These are phyloP conservation scores for Oldenlandia corymbosa DNA, from an alignment of 257 asterid genomes.

Conservation along the genomic window DNA sequence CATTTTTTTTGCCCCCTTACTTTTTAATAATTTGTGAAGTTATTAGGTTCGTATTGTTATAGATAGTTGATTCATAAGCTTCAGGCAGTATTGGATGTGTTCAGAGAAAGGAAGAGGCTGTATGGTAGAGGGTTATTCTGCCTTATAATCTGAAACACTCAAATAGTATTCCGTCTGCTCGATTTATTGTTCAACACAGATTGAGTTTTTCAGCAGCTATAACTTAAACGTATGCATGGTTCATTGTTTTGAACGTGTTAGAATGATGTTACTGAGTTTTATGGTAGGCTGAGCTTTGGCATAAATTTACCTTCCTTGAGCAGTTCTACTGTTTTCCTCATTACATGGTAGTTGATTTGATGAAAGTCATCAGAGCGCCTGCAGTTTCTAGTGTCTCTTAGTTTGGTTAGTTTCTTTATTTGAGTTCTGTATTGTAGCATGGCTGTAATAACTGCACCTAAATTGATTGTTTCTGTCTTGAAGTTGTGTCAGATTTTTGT, in stretches of 20 bases:
- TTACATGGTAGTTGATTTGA: neutral
- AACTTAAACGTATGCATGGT: neutral
- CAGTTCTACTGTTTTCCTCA: neutral
- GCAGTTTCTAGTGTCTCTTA: neutral
- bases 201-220: neutral
- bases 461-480: too few species aligned
- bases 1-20: too few species aligned
- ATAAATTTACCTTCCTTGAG: neutral
- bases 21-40: too few species aligned
- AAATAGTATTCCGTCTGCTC: neutral
- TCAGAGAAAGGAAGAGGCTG: too few species aligned
- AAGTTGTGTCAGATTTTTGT: neutral
- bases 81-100: too few species aligned
- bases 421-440: neutral
- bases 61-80: too few species aligned
- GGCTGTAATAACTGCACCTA: too few species aligned
- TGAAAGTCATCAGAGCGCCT: too few species aligned
- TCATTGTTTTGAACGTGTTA: neutral
- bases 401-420: neutral
- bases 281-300: neutral
- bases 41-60: too few species aligned
- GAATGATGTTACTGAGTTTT: neutral
- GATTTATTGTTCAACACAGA: neutral
- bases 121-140: too few species aligned
- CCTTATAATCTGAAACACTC: neutral